Conservation (phyloP, 108 stramenopile genomes). For the Cyclotella sp. region DNA sequence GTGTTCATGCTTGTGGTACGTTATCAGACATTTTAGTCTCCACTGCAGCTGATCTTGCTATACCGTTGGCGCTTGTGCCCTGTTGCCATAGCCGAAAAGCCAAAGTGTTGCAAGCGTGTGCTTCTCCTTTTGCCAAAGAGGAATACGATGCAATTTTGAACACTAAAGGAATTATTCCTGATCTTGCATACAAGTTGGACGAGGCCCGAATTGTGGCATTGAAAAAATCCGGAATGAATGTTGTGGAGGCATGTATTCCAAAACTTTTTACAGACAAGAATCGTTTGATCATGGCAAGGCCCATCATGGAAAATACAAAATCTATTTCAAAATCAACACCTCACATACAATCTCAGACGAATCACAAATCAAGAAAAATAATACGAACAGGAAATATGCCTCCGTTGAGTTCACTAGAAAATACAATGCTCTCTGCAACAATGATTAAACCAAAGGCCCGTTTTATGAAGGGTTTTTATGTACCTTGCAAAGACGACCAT, state of each 20-base stretch:
- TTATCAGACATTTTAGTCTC: slow-evolving; percentile 60
- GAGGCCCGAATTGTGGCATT: slow-evolving; percentile 50
- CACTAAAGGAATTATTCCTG: slow-evolving; percentile 24
- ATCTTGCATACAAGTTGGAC: slow-evolving; percentile 61
- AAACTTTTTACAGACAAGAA: slow-evolving; percentile 64
- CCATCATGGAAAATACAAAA: slow-evolving; percentile 1
- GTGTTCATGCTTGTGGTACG: slow-evolving; percentile 66
- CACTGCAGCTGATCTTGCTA: slow-evolving; percentile 44
- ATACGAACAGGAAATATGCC: slow-evolving; percentile 31
- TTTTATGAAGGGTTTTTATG: slow-evolving; percentile 46
- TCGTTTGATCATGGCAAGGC: slow-evolving; percentile 57
- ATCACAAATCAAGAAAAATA: neutral
- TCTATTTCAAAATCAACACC: neutral
- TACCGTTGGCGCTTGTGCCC: slow-evolving; percentile 68
- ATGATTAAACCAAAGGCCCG: slow-evolving; percentile 37
- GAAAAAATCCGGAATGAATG: slow-evolving; percentile 53
- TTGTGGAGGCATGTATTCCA: slow-evolving; percentile 51
- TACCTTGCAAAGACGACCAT: slow-evolving; percentile 55
- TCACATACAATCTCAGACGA: neutral
- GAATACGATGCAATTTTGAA: slow-evolving; percentile 44
- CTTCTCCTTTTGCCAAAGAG: slow-evolving; percentile 45
- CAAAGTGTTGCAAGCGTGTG: slow-evolving; percentile 19
- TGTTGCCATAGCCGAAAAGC: slow-evolving; percentile 63
- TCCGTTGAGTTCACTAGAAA: slow-evolving; percentile 9
- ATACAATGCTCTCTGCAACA: neutral